Evolutionary conservation across 2,329 filamentous ascomycete species (phyloP).

Genomic region (Cercospora sp.): DNA sequence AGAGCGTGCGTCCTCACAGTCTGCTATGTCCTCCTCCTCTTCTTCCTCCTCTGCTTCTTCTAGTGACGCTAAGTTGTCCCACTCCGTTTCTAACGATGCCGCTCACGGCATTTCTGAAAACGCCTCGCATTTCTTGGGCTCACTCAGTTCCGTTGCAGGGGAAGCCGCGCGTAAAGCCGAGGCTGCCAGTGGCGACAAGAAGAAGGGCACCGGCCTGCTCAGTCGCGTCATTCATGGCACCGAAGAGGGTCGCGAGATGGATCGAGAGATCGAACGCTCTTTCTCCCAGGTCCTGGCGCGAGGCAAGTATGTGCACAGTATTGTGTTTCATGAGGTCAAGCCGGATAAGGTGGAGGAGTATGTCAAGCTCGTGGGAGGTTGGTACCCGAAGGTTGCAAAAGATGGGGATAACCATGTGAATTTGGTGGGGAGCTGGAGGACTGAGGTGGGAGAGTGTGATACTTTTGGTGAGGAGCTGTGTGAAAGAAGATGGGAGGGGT

Average conservation of each 20-base stretch:
- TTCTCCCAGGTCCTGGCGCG: slow-evolving; percentile 93
- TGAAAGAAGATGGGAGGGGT: background rate
- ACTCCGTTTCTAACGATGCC: slow-evolving; percentile 31
- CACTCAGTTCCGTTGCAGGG: slow-evolving; percentile 56
- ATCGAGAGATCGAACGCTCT: slow-evolving; percentile 91
- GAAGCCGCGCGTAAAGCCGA: slow-evolving; percentile 62
- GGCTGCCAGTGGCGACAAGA: slow-evolving; percentile 63
- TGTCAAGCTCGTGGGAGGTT: slow-evolving; percentile 79
- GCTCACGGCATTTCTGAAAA: slow-evolving; percentile 8
- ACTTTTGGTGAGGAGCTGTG: slow-evolving; percentile 73
- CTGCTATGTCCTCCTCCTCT: slow-evolving; percentile 38
- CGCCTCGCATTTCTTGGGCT: slow-evolving; percentile 54
- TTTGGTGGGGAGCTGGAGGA: slow-evolving; percentile 95
- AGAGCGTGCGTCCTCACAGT: slow-evolving; percentile 63
- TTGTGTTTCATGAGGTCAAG: slow-evolving; percentile 94
- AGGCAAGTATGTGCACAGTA: slow-evolving; percentile 97
- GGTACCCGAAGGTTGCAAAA: slow-evolving; percentile 88
- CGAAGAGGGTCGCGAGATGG: slow-evolving; percentile 88
- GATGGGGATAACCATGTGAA: slow-evolving; percentile 89
- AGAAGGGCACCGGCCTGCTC: slow-evolving; percentile 56
- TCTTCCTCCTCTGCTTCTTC: slow-evolving; percentile 45
- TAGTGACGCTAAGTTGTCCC: slow-evolving; percentile 23
- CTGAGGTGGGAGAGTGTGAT: slow-evolving; percentile 94
- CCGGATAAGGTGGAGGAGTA: slow-evolving; percentile 96
- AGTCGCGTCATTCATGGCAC: slow-evolving; percentile 95